Base-by-base conservation (phyloP, 2,329 filamentous ascomycete species). In the Thermoascus crustaceus region DNA sequence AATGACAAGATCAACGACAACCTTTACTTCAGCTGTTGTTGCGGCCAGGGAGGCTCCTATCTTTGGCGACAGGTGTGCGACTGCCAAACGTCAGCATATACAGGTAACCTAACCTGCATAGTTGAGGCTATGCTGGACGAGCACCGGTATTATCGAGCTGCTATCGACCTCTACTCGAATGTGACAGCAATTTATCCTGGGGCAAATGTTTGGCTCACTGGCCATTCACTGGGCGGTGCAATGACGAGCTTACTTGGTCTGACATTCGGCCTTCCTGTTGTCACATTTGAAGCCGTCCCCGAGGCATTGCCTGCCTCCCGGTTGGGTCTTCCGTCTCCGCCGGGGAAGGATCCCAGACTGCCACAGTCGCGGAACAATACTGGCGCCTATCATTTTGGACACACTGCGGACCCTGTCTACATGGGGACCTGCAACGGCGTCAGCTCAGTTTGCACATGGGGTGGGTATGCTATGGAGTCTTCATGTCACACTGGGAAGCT, bases 1-100 rank as follows among this genome's bases (percentile, higher is more conserved):
- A 94, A 94, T 48, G 91, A 98, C 66, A 98, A 98, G 66, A 71
- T 88, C 53, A 98, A 96, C 58, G 91, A 98, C 63, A 98, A 98
- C 56, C 71, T 98, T 7, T 94, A 94, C 63, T 95, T 95, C 66
- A 94, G 88, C 55, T 98, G 91, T 65, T 98, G 91, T 61, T 98
- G 91, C 62, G 91, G 79, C 3, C 87, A 95, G 63, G 88, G 93
- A 50, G 87, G 88, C 0, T 85, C 87, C 45, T 87, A 80, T 65
- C 78, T 87, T 10, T 95, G 87, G 81, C 80, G 84, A 41, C 82
- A 93, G 56, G 87, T 94, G 37, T 98, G 91, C 62, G 83, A 94
- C 58, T 98, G 91, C 57, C 85, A 87, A 43, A 85, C 83, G 2
- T 76, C 78, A 7, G 85, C 87, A 1, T 96, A 87, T 55, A 80